phyloP scores from a whole-genome alignment of 805 yeast species.

The Candida namnaoensis region DNA sequence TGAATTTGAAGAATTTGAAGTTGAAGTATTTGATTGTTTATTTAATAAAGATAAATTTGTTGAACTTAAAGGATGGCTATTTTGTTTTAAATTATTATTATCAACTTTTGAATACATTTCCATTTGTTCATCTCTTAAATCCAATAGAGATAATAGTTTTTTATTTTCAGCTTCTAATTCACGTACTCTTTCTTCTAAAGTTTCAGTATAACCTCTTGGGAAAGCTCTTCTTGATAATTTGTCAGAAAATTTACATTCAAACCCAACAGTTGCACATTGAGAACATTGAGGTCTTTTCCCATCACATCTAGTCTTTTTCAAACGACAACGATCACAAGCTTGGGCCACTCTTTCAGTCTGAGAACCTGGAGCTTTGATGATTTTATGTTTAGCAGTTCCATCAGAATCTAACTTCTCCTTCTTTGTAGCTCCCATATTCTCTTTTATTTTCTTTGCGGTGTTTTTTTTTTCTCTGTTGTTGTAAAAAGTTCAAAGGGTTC shows the following conservation, averaged over 20 bases:
- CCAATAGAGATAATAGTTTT: slow-evolving; percentile 53
- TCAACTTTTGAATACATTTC: slow-evolving; percentile 26
- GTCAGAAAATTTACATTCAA: slow-evolving; percentile 85
- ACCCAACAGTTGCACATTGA: slow-evolving; percentile 75
- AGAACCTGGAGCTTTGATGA: slow-evolving; percentile 63
- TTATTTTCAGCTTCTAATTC: slow-evolving; percentile 78
- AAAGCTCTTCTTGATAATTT: slow-evolving; percentile 78
- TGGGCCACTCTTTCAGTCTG: slow-evolving; percentile 70
- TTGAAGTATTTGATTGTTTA: slow-evolving; percentile 3
- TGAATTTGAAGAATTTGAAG: too few species aligned
- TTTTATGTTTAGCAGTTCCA: slow-evolving; percentile 21
- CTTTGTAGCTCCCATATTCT: not conserved
- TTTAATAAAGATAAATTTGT: slow-evolving; percentile 24
- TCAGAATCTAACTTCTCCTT: not conserved
- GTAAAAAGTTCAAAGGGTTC: too few species aligned
- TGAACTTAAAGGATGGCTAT: slow-evolving; percentile 19
- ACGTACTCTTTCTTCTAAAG: slow-evolving; percentile 79
- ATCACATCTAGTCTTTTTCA: slow-evolving; percentile 73
- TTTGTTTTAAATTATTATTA: not conserved
- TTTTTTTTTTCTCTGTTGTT: too few species aligned
- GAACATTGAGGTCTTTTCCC: slow-evolving; percentile 69
- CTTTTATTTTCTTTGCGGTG: not conserved
- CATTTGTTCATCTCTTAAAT: slow-evolving; percentile 55
- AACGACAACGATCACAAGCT: slow-evolving; percentile 85
- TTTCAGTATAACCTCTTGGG: slow-evolving; percentile 90